phyloP scores from a whole-genome alignment of 176 grass and related monocot genomes.

The Triticum monococcum region DNA sequence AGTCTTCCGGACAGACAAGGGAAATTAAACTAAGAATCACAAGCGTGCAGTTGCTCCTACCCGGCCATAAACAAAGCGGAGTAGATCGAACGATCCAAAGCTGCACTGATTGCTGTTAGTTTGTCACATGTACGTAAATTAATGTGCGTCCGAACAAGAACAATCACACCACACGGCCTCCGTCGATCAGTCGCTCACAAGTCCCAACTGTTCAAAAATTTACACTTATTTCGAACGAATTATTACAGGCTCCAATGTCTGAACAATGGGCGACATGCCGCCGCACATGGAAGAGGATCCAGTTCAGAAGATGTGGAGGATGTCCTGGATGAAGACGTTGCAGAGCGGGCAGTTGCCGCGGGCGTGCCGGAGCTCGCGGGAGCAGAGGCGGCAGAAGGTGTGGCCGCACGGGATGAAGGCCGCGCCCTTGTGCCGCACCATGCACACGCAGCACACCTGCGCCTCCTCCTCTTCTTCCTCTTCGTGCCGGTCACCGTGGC shows the following conservation, averaged over 20 bases:
- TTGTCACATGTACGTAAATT: too few species aligned
- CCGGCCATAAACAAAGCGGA: neutral
- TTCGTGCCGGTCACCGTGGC: neutral
- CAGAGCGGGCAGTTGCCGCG: conserved; percentile 80
- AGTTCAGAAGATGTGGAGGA: conserved; percentile 42
- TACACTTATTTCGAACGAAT: conserved; percentile 7
- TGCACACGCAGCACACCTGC: conserved; percentile 82
- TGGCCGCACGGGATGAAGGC: conserved; percentile 88
- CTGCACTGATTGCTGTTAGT: neutral
- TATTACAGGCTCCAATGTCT: too few species aligned
- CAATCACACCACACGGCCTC: neutral
- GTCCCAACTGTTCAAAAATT: neutral
- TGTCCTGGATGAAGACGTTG: conserved; percentile 81
- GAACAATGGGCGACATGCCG: neutral
- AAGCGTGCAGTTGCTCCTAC: neutral
- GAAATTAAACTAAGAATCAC: neutral
- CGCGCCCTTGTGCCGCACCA: conserved; percentile 77
- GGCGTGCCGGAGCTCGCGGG: conserved; percentile 74
- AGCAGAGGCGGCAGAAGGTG: conserved; percentile 87
- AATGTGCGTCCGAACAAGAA: neutral
- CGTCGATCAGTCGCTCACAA: neutral
- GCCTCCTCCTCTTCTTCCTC: conserved; percentile 28
- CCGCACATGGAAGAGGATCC: neutral
- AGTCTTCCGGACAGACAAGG: neutral
- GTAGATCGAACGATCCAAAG: neutral